A percentile compares a stretch with the other conserved stretches of the same genome.
Evolutionary conservation across 2,329 filamentous ascomycete species (phyloP).

Genomic region (Botrytis hyacinthi): DNA sequence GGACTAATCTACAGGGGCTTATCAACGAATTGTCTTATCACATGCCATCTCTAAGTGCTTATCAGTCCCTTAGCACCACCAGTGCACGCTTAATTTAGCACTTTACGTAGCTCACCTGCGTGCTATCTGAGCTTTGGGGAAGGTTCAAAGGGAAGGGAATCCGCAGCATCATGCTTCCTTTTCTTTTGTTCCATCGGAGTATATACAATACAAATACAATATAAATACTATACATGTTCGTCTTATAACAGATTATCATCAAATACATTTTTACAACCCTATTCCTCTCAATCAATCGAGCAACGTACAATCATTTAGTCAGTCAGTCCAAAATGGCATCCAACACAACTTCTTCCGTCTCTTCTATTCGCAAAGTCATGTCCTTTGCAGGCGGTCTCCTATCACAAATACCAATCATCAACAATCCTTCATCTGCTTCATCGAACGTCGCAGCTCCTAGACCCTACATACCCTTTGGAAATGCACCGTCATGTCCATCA

Average conservation of each 20-base stretch:
- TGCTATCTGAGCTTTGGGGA: neutral
- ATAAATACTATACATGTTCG: neutral
- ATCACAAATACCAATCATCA: constrained; percentile 30
- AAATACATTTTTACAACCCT: neutral
- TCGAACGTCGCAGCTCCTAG: neutral
- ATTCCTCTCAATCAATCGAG: neutral
- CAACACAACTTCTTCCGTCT: constrained; percentile 18
- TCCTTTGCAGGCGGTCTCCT: constrained; percentile 30
- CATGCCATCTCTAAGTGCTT: constrained; percentile 1
- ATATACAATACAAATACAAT: neutral
- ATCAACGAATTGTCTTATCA: constrained; percentile 4
- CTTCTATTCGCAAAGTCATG: constrained; percentile 32
- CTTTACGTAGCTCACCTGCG: constrained; percentile 5
- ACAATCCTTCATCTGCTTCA: constrained; percentile 17
- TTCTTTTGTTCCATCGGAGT: neutral
- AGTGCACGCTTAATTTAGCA: neutral
- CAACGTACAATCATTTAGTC: neutral
- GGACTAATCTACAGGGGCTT: constrained; percentile 5
- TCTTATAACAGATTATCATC: neutral
- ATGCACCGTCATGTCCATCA: constrained; percentile 33
- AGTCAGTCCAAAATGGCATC: constrained; percentile 3
- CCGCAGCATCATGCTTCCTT: neutral
- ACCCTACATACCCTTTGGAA: constrained; percentile 22
- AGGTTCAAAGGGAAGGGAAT: neutral
- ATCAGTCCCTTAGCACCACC: constrained; percentile 16